A percentile compares a stretch with the other conserved stretches of the same genome.
phyloP scores from a whole-genome alignment of 2,329 filamentous ascomycete genomes.

The Orbilia quercus region DNA sequence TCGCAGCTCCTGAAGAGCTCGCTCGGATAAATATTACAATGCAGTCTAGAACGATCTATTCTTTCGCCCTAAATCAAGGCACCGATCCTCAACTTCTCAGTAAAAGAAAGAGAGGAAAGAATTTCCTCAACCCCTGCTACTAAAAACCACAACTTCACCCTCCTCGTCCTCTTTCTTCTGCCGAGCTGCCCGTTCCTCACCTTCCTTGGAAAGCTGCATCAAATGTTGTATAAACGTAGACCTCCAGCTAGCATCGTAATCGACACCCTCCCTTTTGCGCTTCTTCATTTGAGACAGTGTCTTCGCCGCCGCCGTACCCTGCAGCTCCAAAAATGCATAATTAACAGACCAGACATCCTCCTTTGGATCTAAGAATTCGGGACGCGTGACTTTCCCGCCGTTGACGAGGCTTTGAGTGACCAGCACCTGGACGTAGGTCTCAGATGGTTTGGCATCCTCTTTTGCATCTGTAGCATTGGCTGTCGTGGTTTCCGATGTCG shows the following conservation, averaged over 20 bases:
- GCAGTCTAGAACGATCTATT: not conserved
- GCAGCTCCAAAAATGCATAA: constrained; percentile 53
- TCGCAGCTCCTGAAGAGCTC: not conserved
- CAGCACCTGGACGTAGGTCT: constrained; percentile 34
- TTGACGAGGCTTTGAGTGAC: constrained; percentile 44
- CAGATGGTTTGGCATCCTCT: constrained; percentile 5
- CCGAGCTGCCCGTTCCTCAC: constrained; percentile 23
- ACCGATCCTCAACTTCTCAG: too few species aligned
- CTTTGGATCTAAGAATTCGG: constrained; percentile 2
- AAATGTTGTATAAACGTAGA: constrained; percentile 39
- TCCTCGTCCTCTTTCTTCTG: constrained; percentile 42
- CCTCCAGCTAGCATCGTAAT: constrained; percentile 38
- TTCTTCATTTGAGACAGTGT: constrained; percentile 40
- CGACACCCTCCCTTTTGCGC: constrained; percentile 49
- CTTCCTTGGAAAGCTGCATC: constrained; percentile 35
- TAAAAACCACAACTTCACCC: constrained; percentile 40
- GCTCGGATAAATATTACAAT: too few species aligned
- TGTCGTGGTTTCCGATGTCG: constrained; percentile 1
- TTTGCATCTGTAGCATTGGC: constrained; percentile 14
- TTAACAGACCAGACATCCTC: constrained; percentile 43
- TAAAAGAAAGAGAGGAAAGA: not conserved
- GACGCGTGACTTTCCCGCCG: constrained; percentile 40
- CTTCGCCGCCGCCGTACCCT: constrained; percentile 21
- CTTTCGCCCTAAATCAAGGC: too few species aligned
- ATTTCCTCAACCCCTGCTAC: constrained; percentile 22